Evolutionary conservation across 2,329 filamentous ascomycete genomes (phyloP).

Genomic region (Botrytis hyacinthi): DNA sequence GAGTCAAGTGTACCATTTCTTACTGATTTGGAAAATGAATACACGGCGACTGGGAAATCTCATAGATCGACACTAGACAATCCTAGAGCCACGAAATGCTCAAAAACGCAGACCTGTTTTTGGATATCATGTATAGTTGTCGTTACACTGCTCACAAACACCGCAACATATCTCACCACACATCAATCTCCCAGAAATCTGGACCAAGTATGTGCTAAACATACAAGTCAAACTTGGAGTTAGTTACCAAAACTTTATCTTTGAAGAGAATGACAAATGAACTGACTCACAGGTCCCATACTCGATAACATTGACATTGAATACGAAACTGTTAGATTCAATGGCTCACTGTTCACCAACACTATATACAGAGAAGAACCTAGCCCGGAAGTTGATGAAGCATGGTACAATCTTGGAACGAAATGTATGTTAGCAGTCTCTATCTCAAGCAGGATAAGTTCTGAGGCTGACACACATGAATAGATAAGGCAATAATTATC

Average conservation of each 20-base stretch:
- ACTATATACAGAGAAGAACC: conserved; percentile 9
- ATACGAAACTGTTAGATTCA: conserved; percentile 40
- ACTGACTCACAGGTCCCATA: conserved; percentile 35
- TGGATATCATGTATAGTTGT: conserved; percentile 8
- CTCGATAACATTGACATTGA: conserved; percentile 43
- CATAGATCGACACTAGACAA: not conserved
- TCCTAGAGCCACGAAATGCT: not conserved
- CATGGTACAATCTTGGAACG: conserved; percentile 4
- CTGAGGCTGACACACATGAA: not conserved
- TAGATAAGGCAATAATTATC: conserved; percentile 11
- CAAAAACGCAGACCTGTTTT: not conserved
- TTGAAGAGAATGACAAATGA: not conserved
- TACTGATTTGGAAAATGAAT: not conserved
- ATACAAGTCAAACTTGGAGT: conserved; percentile 14
- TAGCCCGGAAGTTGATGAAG: conserved; percentile 1
- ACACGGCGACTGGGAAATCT: not conserved
- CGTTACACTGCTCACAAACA: not conserved
- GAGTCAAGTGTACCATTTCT: conserved; percentile 15
- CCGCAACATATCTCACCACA: not conserved
- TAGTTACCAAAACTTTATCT: not conserved
- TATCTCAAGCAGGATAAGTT: not conserved
- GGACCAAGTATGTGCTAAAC: not conserved
- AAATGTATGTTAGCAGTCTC: conserved; percentile 34
- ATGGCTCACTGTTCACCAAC: conserved; percentile 11
- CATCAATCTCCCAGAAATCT: not conserved